phyloP scores from a whole-genome alignment of 2,329 filamentous ascomycete genomes.

The Cryphonectria parasitica region DNA sequence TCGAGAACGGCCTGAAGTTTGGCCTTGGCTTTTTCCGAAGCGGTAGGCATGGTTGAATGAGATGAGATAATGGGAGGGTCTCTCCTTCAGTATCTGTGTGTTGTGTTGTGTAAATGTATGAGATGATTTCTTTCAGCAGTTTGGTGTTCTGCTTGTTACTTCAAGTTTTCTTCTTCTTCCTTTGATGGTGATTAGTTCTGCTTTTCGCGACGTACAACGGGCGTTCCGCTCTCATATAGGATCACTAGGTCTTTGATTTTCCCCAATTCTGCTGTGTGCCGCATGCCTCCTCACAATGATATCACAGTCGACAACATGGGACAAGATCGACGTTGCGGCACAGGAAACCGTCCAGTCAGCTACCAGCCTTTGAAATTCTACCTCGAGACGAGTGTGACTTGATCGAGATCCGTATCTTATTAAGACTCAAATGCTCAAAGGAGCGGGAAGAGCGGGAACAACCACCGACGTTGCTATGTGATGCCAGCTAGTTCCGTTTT shows the following conservation, averaged over 20 bases:
- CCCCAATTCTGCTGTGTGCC: neutral
- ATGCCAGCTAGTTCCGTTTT: neutral
- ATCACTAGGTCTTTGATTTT: neutral
- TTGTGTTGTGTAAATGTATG: neutral
- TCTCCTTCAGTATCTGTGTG: neutral
- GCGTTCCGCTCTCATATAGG: neutral
- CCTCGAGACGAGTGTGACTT: neutral
- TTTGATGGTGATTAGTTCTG: neutral
- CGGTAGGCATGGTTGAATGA: neutral
- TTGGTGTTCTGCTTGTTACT: neutral
- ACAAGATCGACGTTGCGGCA: constrained; percentile 7
- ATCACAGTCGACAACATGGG: constrained; percentile 2
- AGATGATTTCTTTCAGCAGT: neutral
- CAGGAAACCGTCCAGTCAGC: neutral
- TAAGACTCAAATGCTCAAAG: neutral
- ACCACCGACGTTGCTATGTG: neutral
- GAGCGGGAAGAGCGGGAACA: neutral
- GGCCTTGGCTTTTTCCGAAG: constrained; percentile 3
- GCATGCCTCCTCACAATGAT: neutral
- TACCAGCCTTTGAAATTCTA: neutral
- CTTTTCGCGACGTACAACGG: neutral
- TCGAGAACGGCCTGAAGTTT: constrained; percentile 1
- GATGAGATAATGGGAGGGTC: neutral
- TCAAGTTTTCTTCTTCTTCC: too few relatives aligned
- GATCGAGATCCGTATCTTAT: constrained; percentile 1